These are phyloP conservation scores for Botrytis elliptica DNA, from an alignment of 2,329 filamentous ascomycete species.

Conservation along the genomic window DNA sequence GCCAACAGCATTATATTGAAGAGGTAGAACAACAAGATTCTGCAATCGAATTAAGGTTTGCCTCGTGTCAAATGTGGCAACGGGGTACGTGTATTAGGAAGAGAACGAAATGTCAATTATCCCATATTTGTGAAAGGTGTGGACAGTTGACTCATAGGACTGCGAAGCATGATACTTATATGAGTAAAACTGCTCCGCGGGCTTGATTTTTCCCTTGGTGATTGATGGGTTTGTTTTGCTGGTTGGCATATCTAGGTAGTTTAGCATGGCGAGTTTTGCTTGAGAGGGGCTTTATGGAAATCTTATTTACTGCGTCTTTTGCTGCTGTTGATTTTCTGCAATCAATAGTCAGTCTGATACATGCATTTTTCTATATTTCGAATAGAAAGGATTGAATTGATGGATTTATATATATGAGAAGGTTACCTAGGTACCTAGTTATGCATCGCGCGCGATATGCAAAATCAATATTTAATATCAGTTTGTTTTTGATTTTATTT, in stretches of 20 bases:
- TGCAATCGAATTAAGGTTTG: neutral
- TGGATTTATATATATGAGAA: neutral
- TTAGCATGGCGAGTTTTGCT: neutral
- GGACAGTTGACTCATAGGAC: slow-evolving; percentile 8
- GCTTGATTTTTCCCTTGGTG: neutral
- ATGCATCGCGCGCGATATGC: neutral
- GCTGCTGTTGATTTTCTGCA: neutral
- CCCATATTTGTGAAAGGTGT: slow-evolving; percentile 3
- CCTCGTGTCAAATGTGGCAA: slow-evolving; percentile 2
- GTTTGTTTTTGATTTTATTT: neutral
- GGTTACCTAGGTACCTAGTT: neutral
- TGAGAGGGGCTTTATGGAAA: neutral
- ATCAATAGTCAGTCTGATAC: neutral
- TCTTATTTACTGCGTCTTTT: neutral
- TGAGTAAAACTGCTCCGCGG: slow-evolving; percentile 12
- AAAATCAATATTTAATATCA: neutral
- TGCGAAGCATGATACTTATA: slow-evolving; percentile 14
- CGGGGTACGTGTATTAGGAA: slow-evolving; percentile 4
- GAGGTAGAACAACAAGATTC: neutral
- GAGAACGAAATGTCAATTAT: neutral
- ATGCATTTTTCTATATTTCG: neutral
- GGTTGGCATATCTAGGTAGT: neutral
- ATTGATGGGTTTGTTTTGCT: neutral
- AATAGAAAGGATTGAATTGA: neutral
- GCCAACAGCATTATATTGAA: neutral